These are phyloP conservation scores for Neonectria sp. DNA, from an alignment of 2,329 filamentous ascomycete species.

Conservation along the genomic window DNA sequence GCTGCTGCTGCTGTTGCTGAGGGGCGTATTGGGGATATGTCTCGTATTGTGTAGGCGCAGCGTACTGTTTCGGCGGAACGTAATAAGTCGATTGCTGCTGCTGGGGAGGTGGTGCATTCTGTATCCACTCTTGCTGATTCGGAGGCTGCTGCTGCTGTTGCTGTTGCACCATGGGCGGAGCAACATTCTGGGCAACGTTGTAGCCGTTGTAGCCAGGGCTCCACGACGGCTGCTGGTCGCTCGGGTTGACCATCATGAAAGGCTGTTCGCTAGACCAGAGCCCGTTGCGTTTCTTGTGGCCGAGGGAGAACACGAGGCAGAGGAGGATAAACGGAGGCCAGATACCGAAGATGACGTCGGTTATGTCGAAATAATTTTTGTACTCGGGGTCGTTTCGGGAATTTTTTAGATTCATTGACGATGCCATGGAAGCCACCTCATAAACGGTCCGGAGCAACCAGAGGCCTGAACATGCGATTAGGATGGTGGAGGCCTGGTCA, in stretches of 20 bases:
- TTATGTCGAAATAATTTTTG: conserved; percentile 34
- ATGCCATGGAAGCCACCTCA: conserved; percentile 36
- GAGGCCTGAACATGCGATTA: conserved; percentile 42
- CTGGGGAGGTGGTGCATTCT: conserved; percentile 14
- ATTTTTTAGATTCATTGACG: conserved; percentile 26
- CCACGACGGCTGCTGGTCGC: conserved; percentile 36
- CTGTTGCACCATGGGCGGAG: conserved; percentile 24
- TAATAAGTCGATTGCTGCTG: conserved; percentile 18
- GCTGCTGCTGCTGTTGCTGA: conserved; percentile 23
- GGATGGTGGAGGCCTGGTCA: conserved; percentile 39
- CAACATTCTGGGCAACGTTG: conserved; percentile 18
- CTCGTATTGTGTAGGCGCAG: not conserved
- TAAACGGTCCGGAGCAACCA: conserved; percentile 48
- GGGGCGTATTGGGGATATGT: not conserved
- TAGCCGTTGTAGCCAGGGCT: conserved; percentile 31
- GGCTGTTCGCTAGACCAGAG: conserved; percentile 46
- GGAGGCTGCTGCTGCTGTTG: not conserved
- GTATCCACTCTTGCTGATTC: conserved; percentile 4
- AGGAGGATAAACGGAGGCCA: conserved; percentile 48
- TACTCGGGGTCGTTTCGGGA: not conserved
- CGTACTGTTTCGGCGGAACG: conserved; percentile 1
- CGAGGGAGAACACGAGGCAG: conserved; percentile 47
- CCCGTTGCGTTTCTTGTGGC: conserved; percentile 42
- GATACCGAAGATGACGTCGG: conserved; percentile 42
- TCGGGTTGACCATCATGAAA: conserved; percentile 27